A percentile compares a stretch with the other conserved stretches of the same genome.
phyloP scores from a whole-genome alignment of 208 protist genomes.

The Phytomonas sp. region DNA sequence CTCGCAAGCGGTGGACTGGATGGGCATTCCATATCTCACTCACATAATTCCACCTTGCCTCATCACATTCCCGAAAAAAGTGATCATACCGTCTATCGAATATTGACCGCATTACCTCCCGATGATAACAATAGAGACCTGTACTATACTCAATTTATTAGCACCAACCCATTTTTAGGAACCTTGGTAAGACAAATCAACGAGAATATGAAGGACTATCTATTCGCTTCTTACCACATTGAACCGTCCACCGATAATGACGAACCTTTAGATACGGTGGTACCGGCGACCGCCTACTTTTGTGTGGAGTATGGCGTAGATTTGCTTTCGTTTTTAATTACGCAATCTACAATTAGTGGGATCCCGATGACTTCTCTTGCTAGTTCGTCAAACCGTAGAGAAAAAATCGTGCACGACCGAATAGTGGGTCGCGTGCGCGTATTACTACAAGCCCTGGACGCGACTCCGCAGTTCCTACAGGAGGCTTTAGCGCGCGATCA shows the following conservation, averaged over 20 bases:
- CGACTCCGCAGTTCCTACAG: not conserved
- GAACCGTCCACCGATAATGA: not conserved
- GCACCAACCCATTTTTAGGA: slow-evolving; percentile 9
- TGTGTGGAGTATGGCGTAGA: not conserved
- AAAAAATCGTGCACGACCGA: not conserved
- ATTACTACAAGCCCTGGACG: not conserved
- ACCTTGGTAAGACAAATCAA: slow-evolving; percentile 26
- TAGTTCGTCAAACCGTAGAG: not conserved
- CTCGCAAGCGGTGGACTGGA: not conserved
- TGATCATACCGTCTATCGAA: not conserved
- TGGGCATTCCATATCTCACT: not conserved
- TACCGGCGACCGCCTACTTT: not conserved
- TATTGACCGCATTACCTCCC: not conserved
- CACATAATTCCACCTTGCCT: not conserved
- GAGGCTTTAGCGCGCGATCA: not conserved
- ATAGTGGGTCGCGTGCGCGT: not conserved
- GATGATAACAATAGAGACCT: not conserved
- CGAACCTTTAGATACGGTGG: not conserved
- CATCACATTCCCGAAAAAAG: not conserved
- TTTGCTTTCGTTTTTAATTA: not conserved
- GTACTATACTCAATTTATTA: slow-evolving; percentile 16
- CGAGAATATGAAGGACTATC: slow-evolving; percentile 36
- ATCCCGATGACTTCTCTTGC: not conserved
- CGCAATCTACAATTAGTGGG: not conserved
- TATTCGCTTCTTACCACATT: slow-evolving; percentile 20